Percentiles rank a stretch among this genome's conserved stretches.
Conservation (phyloP, 805 yeast genomes). For the Priceomyces haplophilus region DNA sequence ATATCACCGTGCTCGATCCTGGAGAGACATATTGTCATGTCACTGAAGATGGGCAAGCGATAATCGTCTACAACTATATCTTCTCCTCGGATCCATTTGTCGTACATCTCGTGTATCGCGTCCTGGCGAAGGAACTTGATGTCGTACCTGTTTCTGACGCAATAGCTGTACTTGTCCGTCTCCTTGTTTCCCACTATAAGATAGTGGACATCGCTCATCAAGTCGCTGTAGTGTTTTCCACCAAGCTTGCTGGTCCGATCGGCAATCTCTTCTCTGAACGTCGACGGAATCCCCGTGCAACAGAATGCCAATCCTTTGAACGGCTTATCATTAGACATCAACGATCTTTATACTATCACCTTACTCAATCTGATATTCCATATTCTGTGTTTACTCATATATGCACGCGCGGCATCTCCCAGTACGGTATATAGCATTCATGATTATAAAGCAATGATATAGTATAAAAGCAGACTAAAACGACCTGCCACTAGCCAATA, state of each 20-base stretch:
- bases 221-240: conserved; percentile 53
- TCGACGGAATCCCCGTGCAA: conserved; percentile 50
- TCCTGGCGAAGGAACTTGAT: conserved; percentile 52
- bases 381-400: no score
- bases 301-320: conserved; percentile 51
- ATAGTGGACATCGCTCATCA: conserved; percentile 59
- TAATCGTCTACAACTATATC: conserved; percentile 28
- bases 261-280: conserved; percentile 41
- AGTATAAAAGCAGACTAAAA: no score
- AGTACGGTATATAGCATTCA: no score
- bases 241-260: conserved; percentile 54
- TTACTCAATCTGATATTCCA: no score
- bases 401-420: no score
- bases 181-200: conserved; percentile 57
- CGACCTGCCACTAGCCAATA: no score
- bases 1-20: conserved; percentile 20
- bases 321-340: conserved; percentile 25
- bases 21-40: conserved; percentile 45
- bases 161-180: conserved; percentile 55
- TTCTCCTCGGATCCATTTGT: conserved; percentile 53
- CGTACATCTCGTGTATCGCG: conserved; percentile 43
- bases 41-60: conserved; percentile 43
- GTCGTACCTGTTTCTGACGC: conserved; percentile 52
- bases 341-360: not conserved
- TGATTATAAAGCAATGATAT: no score